These are phyloP conservation scores for Trebouxia sp. DNA, from an alignment of 139 green algal genomes.

Conservation along the genomic window DNA sequence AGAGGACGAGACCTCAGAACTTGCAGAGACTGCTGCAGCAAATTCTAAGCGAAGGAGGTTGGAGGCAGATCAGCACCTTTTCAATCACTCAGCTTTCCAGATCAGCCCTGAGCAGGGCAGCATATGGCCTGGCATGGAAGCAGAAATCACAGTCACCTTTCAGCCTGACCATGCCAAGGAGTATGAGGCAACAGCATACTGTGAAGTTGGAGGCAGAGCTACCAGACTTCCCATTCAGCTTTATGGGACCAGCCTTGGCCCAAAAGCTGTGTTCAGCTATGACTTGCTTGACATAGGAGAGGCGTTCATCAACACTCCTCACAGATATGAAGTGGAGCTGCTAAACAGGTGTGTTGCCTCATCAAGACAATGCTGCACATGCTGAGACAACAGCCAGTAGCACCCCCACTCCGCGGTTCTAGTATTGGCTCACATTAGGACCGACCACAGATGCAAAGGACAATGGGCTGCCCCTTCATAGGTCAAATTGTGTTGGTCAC, in stretches of 20 bases:
- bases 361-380: background rate
- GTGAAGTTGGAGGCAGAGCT: slow-evolving; percentile 61
- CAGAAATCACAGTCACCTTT: slow-evolving; percentile 75
- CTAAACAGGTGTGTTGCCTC: slow-evolving; percentile 55
- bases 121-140: slow-evolving; percentile 61
- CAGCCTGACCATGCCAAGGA: slow-evolving; percentile 55
- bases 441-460: too few species aligned
- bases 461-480: too few species aligned
- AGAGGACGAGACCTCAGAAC: background rate
- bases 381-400: too few species aligned
- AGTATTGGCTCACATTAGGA: too few species aligned
- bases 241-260: slow-evolving; percentile 56
- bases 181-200: slow-evolving; percentile 57
- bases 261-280: slow-evolving; percentile 73
- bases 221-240: slow-evolving; percentile 63
- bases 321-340: slow-evolving; percentile 77
- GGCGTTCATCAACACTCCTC: slow-evolving; percentile 72
- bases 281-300: slow-evolving; percentile 79
- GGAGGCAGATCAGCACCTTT: slow-evolving; percentile 22
- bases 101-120: slow-evolving; percentile 57
- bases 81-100: slow-evolving; percentile 40
- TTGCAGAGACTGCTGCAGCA: background rate
- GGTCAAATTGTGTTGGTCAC: background rate
- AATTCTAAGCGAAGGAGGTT: background rate
- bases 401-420: too few species aligned